Base-by-base conservation (phyloP, 2,329 filamentous ascomycete species). In the Xylariaceae sp. region DNA sequence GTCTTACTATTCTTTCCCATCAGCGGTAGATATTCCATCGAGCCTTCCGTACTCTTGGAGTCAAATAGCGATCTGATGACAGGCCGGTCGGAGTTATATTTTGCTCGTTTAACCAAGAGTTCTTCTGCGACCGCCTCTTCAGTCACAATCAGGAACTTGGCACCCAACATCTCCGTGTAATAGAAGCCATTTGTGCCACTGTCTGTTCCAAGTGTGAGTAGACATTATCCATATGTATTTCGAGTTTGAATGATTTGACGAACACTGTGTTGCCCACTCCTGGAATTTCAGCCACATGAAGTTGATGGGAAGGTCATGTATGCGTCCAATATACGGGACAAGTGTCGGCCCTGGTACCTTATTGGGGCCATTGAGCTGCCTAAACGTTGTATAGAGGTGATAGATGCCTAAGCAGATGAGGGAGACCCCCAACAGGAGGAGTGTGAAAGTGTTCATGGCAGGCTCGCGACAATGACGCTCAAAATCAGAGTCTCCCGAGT, bases 271-370 rank as follows among this genome's bases (percentile, higher is more conserved):
- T 1, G 59, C 62, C 67, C 67, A 70, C 44, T 69, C 67, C 45
- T 70, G 65, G 59, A 80, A 77, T 66, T 79, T 80, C 54, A 78
- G 58, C 77, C 77, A 81, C 72, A 74, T 75, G 58, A 66, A 70
- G 35, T 73, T 54, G 55, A 75, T 74, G 2, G 74, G 74, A 11
- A 76, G 62, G 50, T 77, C 73, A 53, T 76, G 73, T 47, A 76
- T 66, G 2, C 67, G 63, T 11, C 67, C 67, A n/a, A 70, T 44
- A 44, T 63, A 69, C 1, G 67, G 67, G 15, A 68, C 42, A 36
- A 66, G 60, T 11, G 55, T 62, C 33, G 67, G 67, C 1, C 67
- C 67, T 2, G 66, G 66, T 2, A 63, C 54, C 11, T 54, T 59
- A 11, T 54, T 58, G 7, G 64, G 59, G 33, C 59, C 53, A 50